Conservation (phyloP, 129 eudicot species). For the Saussurea involucrata region DNA sequence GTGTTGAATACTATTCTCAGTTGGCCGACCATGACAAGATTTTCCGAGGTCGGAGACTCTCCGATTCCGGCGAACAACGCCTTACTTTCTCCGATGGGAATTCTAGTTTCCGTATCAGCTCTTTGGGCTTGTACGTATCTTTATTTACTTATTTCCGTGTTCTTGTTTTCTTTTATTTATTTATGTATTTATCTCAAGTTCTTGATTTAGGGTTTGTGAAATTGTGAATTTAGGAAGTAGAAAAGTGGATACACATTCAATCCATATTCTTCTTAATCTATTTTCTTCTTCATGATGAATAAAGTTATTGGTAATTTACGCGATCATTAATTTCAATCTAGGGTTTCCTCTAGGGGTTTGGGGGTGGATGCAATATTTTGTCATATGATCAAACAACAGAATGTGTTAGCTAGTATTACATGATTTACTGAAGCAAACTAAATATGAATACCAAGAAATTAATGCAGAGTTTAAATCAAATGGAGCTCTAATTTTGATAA, state of each 20-base stretch:
- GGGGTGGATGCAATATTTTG: slow-evolving; percentile 2
- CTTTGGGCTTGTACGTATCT: slow-evolving; percentile 68
- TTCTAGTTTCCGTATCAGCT: slow-evolving; percentile 74
- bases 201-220: slow-evolving; percentile 29
- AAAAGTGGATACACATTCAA: neutral
- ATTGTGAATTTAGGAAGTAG: neutral
- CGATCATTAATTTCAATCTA: slow-evolving; percentile 5
- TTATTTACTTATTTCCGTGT: neutral
- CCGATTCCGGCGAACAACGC: slow-evolving; percentile 38
- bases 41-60: slow-evolving; percentile 51
- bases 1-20: slow-evolving; percentile 56
- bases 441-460: neutral
- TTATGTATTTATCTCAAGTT: slow-evolving; percentile 7
- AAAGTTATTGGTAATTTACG: neutral
- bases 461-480: neutral
- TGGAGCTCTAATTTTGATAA: neutral
- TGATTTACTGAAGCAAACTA: neutral
- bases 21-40: slow-evolving; percentile 58
- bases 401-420: neutral
- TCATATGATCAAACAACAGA: neutral
- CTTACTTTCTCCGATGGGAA: slow-evolving; percentile 86
- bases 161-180: neutral
- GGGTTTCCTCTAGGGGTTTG: slow-evolving; percentile 15
- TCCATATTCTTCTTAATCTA: too few relatives aligned
- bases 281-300: neutral